phyloP scores from a whole-genome alignment of 208 protist species.

The Acanthamoeba triangularis region DNA sequence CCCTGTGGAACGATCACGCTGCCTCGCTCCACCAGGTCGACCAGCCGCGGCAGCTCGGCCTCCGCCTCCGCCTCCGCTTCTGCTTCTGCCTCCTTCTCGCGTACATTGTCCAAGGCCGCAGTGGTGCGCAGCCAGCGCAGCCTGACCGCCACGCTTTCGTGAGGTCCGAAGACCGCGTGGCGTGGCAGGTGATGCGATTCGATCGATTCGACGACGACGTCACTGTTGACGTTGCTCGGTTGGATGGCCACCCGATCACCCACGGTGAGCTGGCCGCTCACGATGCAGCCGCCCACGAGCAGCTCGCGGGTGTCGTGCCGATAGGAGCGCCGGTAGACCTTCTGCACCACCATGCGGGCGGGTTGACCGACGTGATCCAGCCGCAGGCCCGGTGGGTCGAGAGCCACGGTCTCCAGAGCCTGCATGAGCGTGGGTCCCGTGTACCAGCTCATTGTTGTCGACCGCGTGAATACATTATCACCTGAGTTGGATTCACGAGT shows the following conservation, averaged over 20 bases:
- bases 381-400: constrained; percentile 36
- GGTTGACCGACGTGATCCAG: neutral
- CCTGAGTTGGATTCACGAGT: constrained; percentile 90
- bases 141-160: constrained; percentile 13
- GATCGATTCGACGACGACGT: neutral
- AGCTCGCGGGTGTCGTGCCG: neutral
- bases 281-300: constrained; percentile 16
- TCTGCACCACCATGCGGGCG: neutral
- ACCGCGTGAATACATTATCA: constrained; percentile 96
- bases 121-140: neutral
- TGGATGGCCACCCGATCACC: constrained; percentile 8
- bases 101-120: neutral
- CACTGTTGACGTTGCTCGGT: neutral
- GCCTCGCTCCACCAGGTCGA: neutral
- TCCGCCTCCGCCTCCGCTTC: neutral
- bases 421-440: constrained; percentile 95
- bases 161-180: neutral
- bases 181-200: constrained; percentile 11
- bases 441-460: constrained; percentile 96
- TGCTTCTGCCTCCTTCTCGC: neutral
- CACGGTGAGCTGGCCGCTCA: neutral
- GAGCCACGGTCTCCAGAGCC: constrained; percentile 94
- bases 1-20: neutral
- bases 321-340: neutral
- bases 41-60: neutral